Base-by-base conservation (phyloP, 306 rosid species). In the Macrotyloma uniflorum region DNA sequence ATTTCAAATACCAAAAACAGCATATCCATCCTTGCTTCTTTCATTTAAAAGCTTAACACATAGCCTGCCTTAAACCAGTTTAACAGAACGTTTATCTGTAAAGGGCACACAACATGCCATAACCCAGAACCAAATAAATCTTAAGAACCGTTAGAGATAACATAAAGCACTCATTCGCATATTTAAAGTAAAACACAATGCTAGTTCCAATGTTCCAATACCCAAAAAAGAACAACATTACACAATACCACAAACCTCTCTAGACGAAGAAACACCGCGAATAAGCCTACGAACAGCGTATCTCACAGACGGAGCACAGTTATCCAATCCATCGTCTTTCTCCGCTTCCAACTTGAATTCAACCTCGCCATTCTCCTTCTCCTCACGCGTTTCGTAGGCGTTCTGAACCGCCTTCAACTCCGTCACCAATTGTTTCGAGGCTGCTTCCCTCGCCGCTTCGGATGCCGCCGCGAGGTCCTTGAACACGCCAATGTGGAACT, bases 221-320 rank as follows among this genome's bases (percentile, higher is more conserved):
- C 22, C 33, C 24, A 32, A 26, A 4, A 30, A 28, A 66, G 26
- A 81, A 10, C 42, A 57, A 19, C 5, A 32, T 23, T 4, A 72
- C 46, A 75, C 5, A 30, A 33, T 55, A 50, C 6, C 30, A 28
- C 78, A 61, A 51, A 94, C 98, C 97, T 91, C 97, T 87, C 99
- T 91, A 0, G 99, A 91, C 0, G 99, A 95, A 76, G 99, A 95
- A 47, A 93, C 96, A 55, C 99, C 98, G 3, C 99, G 97, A 58
- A 95, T 85, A 67, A 95, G 93, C 71, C 99, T 85, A 1, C 98
- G 93, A 35, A 95, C 57, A 6, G 99, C 99, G 81, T 95, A 95
- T 86, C 90, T 85, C 74, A 95, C 89, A n/a, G 99, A 95, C 9
- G 99, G 97, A 0, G 99, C 99, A 84, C 97, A 95, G 26, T 86